Evolutionary conservation across 1,284 basidiomycete species (phyloP).

Genomic region (Termitomyces sp.): DNA sequence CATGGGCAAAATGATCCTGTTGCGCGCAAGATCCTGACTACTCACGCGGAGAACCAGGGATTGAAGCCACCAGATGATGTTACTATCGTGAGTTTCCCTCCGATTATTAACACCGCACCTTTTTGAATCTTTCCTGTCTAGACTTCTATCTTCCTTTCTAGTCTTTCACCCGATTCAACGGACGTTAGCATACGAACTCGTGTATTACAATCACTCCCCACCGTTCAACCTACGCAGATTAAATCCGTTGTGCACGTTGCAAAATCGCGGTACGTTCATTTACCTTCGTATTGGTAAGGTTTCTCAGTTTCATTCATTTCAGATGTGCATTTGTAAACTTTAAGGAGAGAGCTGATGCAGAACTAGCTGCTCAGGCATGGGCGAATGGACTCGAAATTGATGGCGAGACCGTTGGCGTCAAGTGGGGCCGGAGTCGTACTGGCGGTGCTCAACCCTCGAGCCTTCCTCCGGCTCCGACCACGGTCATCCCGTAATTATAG

Average conservation of each 20-base stretch:
- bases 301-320: slow-evolving; percentile 39
- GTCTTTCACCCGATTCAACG: slow-evolving; percentile 68
- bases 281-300: not conserved
- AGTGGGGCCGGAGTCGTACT: slow-evolving; percentile 80
- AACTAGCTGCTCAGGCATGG: slow-evolving; percentile 80
- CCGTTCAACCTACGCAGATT: slow-evolving; percentile 62
- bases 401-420: slow-evolving; percentile 70
- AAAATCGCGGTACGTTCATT: slow-evolving; percentile 57
- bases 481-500: slow-evolving; percentile 13
- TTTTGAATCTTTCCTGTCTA: slow-evolving; percentile 26
- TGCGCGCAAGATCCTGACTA: slow-evolving; percentile 79
- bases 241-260: slow-evolving; percentile 85
- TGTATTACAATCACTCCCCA: slow-evolving; percentile 69
- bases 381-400: slow-evolving; percentile 84
- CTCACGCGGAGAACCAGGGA: slow-evolving; percentile 73
- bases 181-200: slow-evolving; percentile 78
- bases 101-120: not conserved
- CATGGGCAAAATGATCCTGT: slow-evolving; percentile 90
- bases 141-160: slow-evolving; percentile 91
- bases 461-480: slow-evolving; percentile 15
- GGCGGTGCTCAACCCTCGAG: slow-evolving; percentile 25
- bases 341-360: slow-evolving; percentile 73
- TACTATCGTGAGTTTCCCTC: slow-evolving; percentile 60
- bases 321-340: slow-evolving; percentile 98
- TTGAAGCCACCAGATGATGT: slow-evolving; percentile 87